phyloP scores from a whole-genome alignment of 352 stramenopile species.

The Blastocystis sp. region DNA sequence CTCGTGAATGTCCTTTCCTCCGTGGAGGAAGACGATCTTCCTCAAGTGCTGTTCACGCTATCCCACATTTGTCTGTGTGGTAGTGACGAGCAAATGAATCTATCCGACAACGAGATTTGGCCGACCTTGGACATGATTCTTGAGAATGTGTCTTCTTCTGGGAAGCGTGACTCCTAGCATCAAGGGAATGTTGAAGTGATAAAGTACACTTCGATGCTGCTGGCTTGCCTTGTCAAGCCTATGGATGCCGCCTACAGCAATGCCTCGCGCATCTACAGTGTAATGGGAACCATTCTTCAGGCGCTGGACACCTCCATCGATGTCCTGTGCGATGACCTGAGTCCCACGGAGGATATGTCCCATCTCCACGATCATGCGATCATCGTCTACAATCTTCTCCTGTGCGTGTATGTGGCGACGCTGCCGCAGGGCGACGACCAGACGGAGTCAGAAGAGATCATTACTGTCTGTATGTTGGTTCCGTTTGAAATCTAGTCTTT shows the following conservation, averaged over 20 bases:
- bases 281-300: conserved; percentile 20
- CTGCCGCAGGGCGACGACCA: neutral
- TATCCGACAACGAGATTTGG: conserved; percentile 54
- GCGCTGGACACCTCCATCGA: conserved; percentile 22
- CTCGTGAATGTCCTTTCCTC: conserved; percentile 16
- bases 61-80: neutral
- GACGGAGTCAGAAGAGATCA: neutral
- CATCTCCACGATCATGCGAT: neutral
- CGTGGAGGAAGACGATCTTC: neutral
- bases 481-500: neutral
- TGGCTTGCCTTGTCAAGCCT: conserved; percentile 5
- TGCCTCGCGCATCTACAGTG: neutral
- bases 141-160: neutral
- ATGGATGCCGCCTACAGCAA: neutral
- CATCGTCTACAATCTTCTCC: conserved; percentile 1
- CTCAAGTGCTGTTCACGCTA: neutral
- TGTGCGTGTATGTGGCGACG: neutral
- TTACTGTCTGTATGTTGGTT: neutral
- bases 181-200: neutral
- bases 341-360: too few relatives aligned
- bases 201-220: neutral
- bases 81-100: neutral
- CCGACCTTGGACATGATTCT: conserved; percentile 13
- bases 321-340: neutral
- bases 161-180: neutral